Conservation (phyloP, 345 rosid species). For the Microcos paniculata region DNA sequence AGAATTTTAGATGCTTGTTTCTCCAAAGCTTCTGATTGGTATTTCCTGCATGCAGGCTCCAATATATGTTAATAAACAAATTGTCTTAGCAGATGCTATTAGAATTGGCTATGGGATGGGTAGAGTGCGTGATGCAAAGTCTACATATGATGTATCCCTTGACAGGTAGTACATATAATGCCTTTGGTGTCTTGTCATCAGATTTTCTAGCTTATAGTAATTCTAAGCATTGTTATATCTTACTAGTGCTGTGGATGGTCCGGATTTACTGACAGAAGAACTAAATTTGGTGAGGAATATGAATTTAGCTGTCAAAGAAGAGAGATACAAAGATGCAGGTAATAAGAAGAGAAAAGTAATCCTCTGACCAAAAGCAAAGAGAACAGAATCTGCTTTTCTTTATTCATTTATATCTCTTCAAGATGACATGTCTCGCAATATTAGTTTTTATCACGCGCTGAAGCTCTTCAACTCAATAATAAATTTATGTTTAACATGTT, state of each 20-base stretch:
- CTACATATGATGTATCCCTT: slow-evolving; percentile 67
- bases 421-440: background rate
- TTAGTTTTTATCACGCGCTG: background rate
- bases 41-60: slow-evolving; percentile 64
- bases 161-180: slow-evolving; percentile 52
- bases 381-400: background rate
- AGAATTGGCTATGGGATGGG: slow-evolving; percentile 68
- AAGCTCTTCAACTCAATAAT: background rate
- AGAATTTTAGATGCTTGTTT: slow-evolving; percentile 8
- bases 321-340: slow-evolving; percentile 92
- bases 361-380: background rate
- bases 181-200: background rate
- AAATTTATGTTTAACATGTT: background rate
- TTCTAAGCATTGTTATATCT: slow-evolving; percentile 28
- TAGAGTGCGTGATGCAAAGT: slow-evolving; percentile 44
- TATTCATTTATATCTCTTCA: background rate
- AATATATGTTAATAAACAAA: slow-evolving; percentile 72
- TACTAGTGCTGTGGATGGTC: slow-evolving; percentile 77
- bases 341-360: background rate
- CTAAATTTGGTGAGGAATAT: slow-evolving; percentile 61
- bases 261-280: slow-evolving; percentile 70
- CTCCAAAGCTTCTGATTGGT: slow-evolving; percentile 13
- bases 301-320: slow-evolving; percentile 74
- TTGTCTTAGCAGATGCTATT: slow-evolving; percentile 74
- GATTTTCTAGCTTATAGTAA: slow-evolving; percentile 37